Evolutionary conservation across 1,139 yeast genomes (phyloP).

Genomic region (Kurtzmaniella quercitrusa): DNA sequence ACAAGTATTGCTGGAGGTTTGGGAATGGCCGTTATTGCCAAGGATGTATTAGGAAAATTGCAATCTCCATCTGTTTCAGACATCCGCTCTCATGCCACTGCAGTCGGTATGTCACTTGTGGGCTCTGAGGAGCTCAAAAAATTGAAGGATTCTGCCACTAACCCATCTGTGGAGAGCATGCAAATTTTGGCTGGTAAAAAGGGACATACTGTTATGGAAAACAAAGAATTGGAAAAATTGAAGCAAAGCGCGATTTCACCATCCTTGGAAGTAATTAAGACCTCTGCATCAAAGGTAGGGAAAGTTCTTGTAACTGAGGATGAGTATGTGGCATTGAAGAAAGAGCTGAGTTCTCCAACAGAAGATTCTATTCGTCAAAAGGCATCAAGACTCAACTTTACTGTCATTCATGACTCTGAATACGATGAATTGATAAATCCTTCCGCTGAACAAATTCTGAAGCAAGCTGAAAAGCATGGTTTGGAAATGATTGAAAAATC

Average conservation of each 20-base stretch:
- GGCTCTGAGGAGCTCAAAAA: slow-evolving; percentile 6
- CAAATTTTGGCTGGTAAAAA: slow-evolving; percentile 1
- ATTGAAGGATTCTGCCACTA: slow-evolving; percentile 7
- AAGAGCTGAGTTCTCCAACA: slow-evolving; percentile 13
- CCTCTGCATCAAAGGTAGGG: background rate
- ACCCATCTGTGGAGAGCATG: slow-evolving; percentile 10
- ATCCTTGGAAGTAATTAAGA: slow-evolving; percentile 13
- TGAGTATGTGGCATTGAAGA: background rate
- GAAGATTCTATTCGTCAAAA: slow-evolving; percentile 15
- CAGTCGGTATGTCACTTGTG: slow-evolving; percentile 8
- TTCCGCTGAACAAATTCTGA: slow-evolving; percentile 12
- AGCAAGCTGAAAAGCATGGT: slow-evolving; percentile 11
- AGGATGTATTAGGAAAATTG: slow-evolving; percentile 7
- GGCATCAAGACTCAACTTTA: slow-evolving; percentile 11
- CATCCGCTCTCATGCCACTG: slow-evolving; percentile 8
- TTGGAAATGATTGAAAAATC: slow-evolving; percentile 12
- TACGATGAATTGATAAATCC: slow-evolving; percentile 10
- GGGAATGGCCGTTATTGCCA: slow-evolving; percentile 5
- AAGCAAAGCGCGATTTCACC: slow-evolving; percentile 15
- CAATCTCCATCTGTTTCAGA: slow-evolving; percentile 14
- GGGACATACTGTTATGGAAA: slow-evolving; percentile 6
- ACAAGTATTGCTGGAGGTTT: slow-evolving; percentile 5
- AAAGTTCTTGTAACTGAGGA: slow-evolving; percentile 2
- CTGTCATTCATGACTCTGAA: slow-evolving; percentile 1
- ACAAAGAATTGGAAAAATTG: slow-evolving; percentile 10